phyloP scores from a whole-genome alignment of 768 basidiomycete genomes.

The Tulasnella sp. region DNA sequence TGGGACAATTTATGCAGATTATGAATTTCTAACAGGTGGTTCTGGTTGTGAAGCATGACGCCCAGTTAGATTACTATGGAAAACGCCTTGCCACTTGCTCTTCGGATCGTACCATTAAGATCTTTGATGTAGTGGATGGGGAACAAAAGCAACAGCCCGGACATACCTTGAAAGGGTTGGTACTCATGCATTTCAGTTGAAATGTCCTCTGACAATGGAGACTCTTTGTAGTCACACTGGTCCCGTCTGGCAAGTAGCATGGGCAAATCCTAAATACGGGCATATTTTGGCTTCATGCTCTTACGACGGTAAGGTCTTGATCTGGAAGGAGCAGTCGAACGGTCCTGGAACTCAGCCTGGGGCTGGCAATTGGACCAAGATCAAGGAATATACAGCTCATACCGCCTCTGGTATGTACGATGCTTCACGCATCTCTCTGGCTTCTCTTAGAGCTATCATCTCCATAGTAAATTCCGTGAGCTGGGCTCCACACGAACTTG shows the following conservation, averaged over 20 bases:
- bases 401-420: slow-evolving; percentile 67
- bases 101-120: slow-evolving; percentile 85
- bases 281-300: slow-evolving; percentile 96
- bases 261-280: slow-evolving; percentile 97
- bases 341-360: slow-evolving; percentile 36
- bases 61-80: slow-evolving; percentile 95
- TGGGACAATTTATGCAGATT: slow-evolving; percentile 15
- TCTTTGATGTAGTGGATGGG: slow-evolving; percentile 89
- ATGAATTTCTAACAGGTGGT: slow-evolving; percentile 1
- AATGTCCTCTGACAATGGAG: neutral
- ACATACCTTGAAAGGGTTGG: slow-evolving; percentile 68
- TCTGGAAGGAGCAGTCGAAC: slow-evolving; percentile 82
- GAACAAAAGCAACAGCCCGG: slow-evolving; percentile 52
- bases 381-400: slow-evolving; percentile 91
- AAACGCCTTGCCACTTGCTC: slow-evolving; percentile 94
- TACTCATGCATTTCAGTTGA: neutral
- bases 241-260: slow-evolving; percentile 95
- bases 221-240: slow-evolving; percentile 63
- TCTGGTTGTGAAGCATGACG: slow-evolving; percentile 96
- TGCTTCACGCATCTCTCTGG: neutral
- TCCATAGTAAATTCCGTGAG: slow-evolving; percentile 83
- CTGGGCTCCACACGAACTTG: slow-evolving; percentile 98
- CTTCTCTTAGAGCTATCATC: neutral
- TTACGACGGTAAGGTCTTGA: slow-evolving; percentile 94
- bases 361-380: slow-evolving; percentile 70